Conservation (phyloP, 768 basidiomycete species). For the Xerocomellus chrysenteron region DNA sequence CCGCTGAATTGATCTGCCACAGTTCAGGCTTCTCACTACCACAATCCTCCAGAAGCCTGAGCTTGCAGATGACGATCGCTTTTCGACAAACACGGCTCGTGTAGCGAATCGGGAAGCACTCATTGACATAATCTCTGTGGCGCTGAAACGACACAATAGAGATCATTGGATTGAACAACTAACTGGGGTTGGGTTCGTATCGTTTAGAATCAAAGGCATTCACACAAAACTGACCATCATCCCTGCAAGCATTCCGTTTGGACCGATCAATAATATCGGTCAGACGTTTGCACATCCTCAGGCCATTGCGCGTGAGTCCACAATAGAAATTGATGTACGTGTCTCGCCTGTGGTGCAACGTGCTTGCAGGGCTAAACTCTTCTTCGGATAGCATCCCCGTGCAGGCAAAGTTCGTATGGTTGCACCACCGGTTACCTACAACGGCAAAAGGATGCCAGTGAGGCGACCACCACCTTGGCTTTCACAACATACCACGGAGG, state of each 20-base stretch:
- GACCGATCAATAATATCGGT: slow-evolving; percentile 88
- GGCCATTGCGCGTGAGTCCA: slow-evolving; percentile 72
- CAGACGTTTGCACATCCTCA: slow-evolving; percentile 90
- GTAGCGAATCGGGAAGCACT: slow-evolving; percentile 76
- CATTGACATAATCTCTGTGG: slow-evolving; percentile 62
- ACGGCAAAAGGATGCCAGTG: slow-evolving; percentile 75
- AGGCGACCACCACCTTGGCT: slow-evolving; percentile 82
- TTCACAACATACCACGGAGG: slow-evolving; percentile 81
- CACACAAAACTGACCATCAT: slow-evolving; percentile 7
- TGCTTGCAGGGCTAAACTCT: slow-evolving; percentile 16
- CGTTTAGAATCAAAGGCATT: slow-evolving; percentile 5
- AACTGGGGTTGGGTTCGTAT: slow-evolving; percentile 73
- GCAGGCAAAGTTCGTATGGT: slow-evolving; percentile 78
- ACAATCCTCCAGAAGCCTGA: slow-evolving; percentile 61
- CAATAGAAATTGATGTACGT: slow-evolving; percentile 75
- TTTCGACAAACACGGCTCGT: slow-evolving; percentile 69
- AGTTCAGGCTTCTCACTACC: slow-evolving; percentile 72
- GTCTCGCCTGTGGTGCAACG: slow-evolving; percentile 35
- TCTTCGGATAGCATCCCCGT: slow-evolving; percentile 57
- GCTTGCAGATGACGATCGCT: slow-evolving; percentile 60
- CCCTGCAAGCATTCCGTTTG: slow-evolving; percentile 66
- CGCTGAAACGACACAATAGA: slow-evolving; percentile 54
- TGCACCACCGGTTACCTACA: slow-evolving; percentile 78
- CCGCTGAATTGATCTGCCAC: slow-evolving; percentile 13
- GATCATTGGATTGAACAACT: slow-evolving; percentile 76